Percentiles rank a stretch among this genome's conserved stretches.
Conservation (phyloP, 2,329 filamentous ascomycete genomes). For the Epichloe coenophiala region DNA sequence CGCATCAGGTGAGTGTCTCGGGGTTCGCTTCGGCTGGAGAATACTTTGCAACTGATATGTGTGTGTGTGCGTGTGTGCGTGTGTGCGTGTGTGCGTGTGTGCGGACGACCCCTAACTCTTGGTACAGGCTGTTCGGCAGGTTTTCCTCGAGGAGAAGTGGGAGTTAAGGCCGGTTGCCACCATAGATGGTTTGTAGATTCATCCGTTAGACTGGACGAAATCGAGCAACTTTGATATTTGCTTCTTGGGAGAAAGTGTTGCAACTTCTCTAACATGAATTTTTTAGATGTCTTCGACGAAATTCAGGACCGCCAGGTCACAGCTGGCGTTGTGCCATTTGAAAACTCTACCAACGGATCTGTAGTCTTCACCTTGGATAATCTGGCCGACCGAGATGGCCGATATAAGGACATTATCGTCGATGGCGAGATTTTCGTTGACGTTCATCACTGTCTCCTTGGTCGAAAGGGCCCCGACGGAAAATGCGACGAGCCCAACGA, state of each 20-base stretch:
- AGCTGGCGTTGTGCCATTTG: conserved; percentile 81
- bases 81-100: neutral
- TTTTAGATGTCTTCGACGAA: conserved; percentile 60
- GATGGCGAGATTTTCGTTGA: conserved; percentile 75
- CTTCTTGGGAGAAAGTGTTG: no score
- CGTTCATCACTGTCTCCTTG: conserved; percentile 79
- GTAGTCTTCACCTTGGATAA: conserved; percentile 85
- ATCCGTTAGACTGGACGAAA: neutral
- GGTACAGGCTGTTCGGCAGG: conserved; percentile 29
- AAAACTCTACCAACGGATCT: conserved; percentile 90
- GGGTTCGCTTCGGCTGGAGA: neutral
- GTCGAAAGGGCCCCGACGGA: conserved; percentile 23
- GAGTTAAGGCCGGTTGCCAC: conserved; percentile 36
- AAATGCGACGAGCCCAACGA: conserved; percentile 16
- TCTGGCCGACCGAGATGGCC: conserved; percentile 57
- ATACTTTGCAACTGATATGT: neutral
- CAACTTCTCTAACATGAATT: neutral
- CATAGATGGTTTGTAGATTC: conserved; percentile 29
- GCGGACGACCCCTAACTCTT: conserved; percentile 7
- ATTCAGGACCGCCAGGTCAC: conserved; percentile 53
- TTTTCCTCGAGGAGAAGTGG: conserved; percentile 34
- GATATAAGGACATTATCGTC: conserved; percentile 57
- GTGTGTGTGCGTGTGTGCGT: neutral
- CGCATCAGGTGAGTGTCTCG: conserved; percentile 30
- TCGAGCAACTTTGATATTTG: neutral